Evolutionary conservation across 1,284 basidiomycete species (phyloP).

Genomic region (Cryptococcus sp.): DNA sequence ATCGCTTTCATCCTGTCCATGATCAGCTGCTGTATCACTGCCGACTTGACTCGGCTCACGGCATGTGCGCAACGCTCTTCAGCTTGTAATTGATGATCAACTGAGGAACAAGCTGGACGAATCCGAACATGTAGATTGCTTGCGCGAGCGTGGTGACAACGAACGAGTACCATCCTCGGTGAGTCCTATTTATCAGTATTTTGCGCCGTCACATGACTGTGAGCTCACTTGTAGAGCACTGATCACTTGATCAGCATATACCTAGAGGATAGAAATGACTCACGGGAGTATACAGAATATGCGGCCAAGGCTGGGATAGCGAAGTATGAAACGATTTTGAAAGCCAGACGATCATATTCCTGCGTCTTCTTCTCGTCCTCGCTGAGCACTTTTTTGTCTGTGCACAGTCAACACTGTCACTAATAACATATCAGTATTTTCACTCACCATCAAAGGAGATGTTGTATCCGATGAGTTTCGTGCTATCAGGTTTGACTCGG

Average conservation of each 20-base stretch:
- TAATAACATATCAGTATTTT: not conserved
- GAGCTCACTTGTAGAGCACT: conserved; percentile 60
- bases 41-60: conserved; percentile 23
- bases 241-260: too few species aligned
- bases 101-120: conserved; percentile 89
- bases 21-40: not conserved
- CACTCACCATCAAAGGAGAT: conserved; percentile 69
- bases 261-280: too few species aligned
- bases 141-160: conserved; percentile 62
- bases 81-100: conserved; percentile 89
- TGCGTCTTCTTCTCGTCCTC: conserved; percentile 98
- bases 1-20: conserved; percentile 74
- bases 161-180: conserved; percentile 93
- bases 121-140: conserved; percentile 74
- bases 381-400: conserved; percentile 82
- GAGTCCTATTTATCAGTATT: conserved; percentile 51
- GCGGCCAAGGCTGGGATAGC: conserved; percentile 76
- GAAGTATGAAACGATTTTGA: conserved; percentile 75
- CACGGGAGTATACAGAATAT: conserved; percentile 76
- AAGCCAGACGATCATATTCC: conserved; percentile 60
- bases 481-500: conserved; percentile 57
- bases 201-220: not conserved
- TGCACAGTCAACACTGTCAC: conserved; percentile 12
- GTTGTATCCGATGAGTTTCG: conserved; percentile 69
- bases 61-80: conserved; percentile 57